Conservation (phyloP, 305 asterid genomes). For the Ajuga reptans region DNA sequence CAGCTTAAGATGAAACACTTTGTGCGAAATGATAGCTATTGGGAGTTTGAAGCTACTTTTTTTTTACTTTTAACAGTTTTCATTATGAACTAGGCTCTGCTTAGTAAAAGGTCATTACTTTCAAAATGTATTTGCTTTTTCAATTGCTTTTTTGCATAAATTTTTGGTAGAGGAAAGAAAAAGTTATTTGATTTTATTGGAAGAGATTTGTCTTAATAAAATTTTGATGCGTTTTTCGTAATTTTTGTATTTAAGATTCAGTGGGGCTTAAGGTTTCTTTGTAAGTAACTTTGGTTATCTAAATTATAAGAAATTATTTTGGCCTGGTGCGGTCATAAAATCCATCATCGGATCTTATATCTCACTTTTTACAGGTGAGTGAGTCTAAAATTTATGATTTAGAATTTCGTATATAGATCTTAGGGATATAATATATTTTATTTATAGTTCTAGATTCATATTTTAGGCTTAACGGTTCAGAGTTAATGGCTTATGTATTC, state of each 20-base stretch:
- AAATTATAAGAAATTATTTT: background rate
- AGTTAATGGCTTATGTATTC: no score
- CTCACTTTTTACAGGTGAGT: no score
- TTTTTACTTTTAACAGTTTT: background rate
- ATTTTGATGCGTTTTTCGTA: background rate
- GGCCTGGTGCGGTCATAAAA: background rate
- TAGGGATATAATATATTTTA: no score
- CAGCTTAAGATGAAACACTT: background rate
- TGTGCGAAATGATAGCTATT: slow-evolving; percentile 4
- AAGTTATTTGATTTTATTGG: background rate
- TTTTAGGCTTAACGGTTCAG: no score
- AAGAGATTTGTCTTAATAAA: background rate
- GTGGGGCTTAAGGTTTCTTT: background rate
- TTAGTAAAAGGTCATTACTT: background rate
- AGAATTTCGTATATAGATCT: no score
- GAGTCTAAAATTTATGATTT: no score
- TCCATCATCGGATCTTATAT: no score
- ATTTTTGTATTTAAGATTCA: background rate
- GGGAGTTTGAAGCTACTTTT: background rate
- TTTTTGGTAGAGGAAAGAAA: background rate
- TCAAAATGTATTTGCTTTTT: background rate
- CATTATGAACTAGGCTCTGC: background rate
- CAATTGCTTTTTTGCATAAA: background rate
- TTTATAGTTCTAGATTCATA: no score
- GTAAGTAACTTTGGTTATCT: background rate